phyloP scores from a whole-genome alignment of 345 rosid species.

The Boechera stricta region DNA sequence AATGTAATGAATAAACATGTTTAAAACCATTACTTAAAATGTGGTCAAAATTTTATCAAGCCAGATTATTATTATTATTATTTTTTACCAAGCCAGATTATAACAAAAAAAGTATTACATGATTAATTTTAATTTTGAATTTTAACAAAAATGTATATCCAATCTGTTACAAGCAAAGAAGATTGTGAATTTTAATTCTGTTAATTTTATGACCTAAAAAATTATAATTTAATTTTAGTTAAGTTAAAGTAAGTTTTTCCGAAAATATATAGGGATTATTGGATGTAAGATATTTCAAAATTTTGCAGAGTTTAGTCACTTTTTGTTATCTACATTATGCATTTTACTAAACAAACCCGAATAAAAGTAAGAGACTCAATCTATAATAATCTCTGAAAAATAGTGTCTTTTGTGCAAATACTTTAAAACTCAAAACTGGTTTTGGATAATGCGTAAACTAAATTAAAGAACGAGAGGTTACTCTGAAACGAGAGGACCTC shows the following conservation, averaged over 20 bases:
- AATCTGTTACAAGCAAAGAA: background rate
- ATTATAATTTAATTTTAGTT: no score
- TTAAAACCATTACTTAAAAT: background rate
- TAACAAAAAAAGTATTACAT: background rate
- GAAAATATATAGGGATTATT: background rate
- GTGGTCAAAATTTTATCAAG: background rate
- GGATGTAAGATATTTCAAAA: background rate
- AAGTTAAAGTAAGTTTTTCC: no score
- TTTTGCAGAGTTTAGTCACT: background rate
- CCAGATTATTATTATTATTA: background rate
- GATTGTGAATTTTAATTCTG: background rate
- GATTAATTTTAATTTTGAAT: background rate
- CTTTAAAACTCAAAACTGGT: slow-evolving; percentile 28
- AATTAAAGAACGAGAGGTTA: slow-evolving; percentile 43
- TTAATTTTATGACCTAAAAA: background rate
- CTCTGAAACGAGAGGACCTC: slow-evolving; percentile 33
- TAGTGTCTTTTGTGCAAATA: slow-evolving; percentile 24
- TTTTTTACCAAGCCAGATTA: background rate
- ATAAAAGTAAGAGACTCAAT: slow-evolving; percentile 19
- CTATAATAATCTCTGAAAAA: background rate
- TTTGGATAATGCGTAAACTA: slow-evolving; percentile 48
- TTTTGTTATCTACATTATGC: background rate
- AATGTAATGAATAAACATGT: background rate
- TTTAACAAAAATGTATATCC: no score
- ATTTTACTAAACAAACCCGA: background rate